A percentile compares a stretch with the other conserved stretches of the same genome.
Evolutionary conservation across 148 eudicot genomes (phyloP).

Genomic region (Persicaria maculosa): DNA sequence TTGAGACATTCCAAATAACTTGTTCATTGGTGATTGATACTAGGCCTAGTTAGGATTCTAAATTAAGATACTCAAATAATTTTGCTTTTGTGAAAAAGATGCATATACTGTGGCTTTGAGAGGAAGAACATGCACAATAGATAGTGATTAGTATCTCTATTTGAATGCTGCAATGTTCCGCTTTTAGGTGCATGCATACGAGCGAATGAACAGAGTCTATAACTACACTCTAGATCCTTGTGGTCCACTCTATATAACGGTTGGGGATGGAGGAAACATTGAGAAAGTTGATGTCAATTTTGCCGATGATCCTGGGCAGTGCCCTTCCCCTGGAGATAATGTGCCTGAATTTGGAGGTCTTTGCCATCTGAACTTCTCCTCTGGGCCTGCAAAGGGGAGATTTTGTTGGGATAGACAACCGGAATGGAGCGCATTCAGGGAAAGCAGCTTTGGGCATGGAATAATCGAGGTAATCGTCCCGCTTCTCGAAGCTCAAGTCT

Average conservation of each 20-base stretch:
- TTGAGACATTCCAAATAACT: not conserved
- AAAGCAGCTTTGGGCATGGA: slow-evolving; percentile 95
- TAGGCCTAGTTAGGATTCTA: too few species aligned
- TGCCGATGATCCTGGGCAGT: slow-evolving; percentile 81
- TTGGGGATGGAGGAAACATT: slow-evolving; percentile 94
- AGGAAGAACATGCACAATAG: too few species aligned
- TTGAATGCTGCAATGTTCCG: not conserved
- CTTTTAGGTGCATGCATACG: slow-evolving; percentile 87
- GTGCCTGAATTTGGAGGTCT: slow-evolving; percentile 72
- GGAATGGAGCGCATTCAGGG: slow-evolving; percentile 91
- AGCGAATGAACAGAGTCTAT: slow-evolving; percentile 86
- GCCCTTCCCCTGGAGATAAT: slow-evolving; percentile 67
- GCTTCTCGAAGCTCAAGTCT: not conserved
- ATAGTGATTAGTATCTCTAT: not conserved
- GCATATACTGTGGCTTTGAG: too few species aligned
- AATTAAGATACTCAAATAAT: too few species aligned
- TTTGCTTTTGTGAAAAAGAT: too few species aligned
- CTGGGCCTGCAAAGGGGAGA: slow-evolving; percentile 81
- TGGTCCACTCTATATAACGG: slow-evolving; percentile 73
- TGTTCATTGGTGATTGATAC: too few species aligned
- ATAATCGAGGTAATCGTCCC: slow-evolving; percentile 55
- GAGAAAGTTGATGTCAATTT: slow-evolving; percentile 75
- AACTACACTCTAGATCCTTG: slow-evolving; percentile 73
- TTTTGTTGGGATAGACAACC: slow-evolving; percentile 93
- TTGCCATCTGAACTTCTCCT: slow-evolving; percentile 69